These are phyloP conservation scores for Russula sp. DNA, from an alignment of 768 basidiomycete genomes.

Conservation along the genomic window DNA sequence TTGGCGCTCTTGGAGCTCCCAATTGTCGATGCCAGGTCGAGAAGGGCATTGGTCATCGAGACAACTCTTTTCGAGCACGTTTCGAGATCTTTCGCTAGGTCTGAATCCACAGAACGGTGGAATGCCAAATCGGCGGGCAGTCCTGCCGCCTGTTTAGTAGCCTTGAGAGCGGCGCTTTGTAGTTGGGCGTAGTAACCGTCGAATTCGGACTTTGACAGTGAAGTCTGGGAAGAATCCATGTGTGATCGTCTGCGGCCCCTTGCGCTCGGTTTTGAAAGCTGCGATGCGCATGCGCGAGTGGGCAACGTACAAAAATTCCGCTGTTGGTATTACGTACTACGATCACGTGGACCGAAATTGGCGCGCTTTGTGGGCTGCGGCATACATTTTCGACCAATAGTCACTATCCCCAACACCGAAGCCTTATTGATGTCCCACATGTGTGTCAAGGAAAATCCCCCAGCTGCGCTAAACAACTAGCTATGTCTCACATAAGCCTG, in stretches of 20 bases:
- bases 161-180: conserved; percentile 58
- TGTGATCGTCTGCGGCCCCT: background rate
- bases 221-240: conserved; percentile 17
- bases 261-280: background rate
- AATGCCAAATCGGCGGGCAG: conserved; percentile 80
- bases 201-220: conserved; percentile 38
- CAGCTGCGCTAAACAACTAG: too few relatives aligned
- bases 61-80: conserved; percentile 63
- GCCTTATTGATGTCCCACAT: too few relatives aligned
- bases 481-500: too few relatives aligned
- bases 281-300: background rate
- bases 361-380: too few relatives aligned
- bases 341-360: conserved; percentile 1
- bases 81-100: conserved; percentile 69
- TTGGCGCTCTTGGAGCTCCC: conserved; percentile 37
- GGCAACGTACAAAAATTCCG: background rate
- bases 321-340: background rate
- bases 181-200: conserved; percentile 53
- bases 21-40: conserved; percentile 50
- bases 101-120: conserved; percentile 80
- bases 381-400: too few relatives aligned
- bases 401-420: too few relatives aligned
- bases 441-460: too few relatives aligned
- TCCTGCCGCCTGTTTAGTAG: conserved; percentile 58
- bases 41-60: conserved; percentile 58